Evolutionary conservation across 2,329 filamentous ascomycete species (phyloP).

Genomic region (Aotearoamyces nothofagi): DNA sequence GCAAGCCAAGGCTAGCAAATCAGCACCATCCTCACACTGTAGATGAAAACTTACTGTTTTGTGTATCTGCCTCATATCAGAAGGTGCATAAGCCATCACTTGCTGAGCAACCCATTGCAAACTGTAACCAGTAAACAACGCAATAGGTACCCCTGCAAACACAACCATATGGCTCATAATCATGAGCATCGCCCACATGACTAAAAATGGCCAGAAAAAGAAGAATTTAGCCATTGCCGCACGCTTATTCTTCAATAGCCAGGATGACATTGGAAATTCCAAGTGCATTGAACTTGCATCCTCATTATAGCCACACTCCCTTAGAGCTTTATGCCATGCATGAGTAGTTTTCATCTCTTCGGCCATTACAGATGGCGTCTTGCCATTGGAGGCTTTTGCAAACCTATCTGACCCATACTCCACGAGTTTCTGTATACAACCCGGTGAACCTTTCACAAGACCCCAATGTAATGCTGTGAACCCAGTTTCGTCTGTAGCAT

Average conservation of each 20-base stretch:
- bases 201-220: constrained; percentile 74
- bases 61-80: constrained; percentile 80
- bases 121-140: constrained; percentile 47
- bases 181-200: constrained; percentile 56
- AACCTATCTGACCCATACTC: constrained; percentile 94
- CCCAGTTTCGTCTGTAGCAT: constrained; percentile 78
- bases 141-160: constrained; percentile 60
- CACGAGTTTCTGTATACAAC: constrained; percentile 82
- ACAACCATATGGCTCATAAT: constrained; percentile 61
- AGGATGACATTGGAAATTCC: constrained; percentile 58
- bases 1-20: constrained; percentile 64
- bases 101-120: constrained; percentile 68
- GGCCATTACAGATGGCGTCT: constrained; percentile 76
- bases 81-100: constrained; percentile 66
- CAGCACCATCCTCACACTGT: constrained; percentile 8
- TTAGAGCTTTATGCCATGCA: constrained; percentile 70
- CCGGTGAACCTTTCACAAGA: constrained; percentile 78
- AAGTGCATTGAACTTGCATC: constrained; percentile 57
- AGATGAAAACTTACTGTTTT: constrained; percentile 49
- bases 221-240: constrained; percentile 72
- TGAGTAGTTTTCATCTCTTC: constrained; percentile 75
- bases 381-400: constrained; percentile 75
- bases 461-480: constrained; percentile 96
- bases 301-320: constrained; percentile 70
- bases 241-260: constrained; percentile 61